Percentiles rank a stretch among this genome's conserved stretches.
These are phyloP conservation scores for Ophiostoma himal-ulmi DNA, from an alignment of 2,329 filamentous ascomycete species.

Conservation along the genomic window DNA sequence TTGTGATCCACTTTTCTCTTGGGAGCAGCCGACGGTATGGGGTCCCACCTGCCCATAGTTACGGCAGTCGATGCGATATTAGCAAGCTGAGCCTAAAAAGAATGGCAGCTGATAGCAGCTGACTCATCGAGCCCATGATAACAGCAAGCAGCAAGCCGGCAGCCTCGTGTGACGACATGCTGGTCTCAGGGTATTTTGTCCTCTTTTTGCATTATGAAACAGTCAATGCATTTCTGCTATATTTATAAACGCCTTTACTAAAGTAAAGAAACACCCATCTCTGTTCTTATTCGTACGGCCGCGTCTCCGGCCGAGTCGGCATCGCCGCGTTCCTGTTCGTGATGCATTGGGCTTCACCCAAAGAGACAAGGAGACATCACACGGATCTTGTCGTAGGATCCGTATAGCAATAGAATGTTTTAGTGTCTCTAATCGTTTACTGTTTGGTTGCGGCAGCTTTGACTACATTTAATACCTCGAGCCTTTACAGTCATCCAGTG, in stretches of 20 bases:
- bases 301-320: neutral
- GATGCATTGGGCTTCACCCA: neutral
- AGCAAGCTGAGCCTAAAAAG: neutral
- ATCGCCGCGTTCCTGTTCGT: conserved; percentile 8
- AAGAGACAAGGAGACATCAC: neutral
- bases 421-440: too few species aligned
- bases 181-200: too few species aligned
- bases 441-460: too few species aligned
- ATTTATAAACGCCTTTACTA: too few species aligned
- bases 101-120: neutral
- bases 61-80: neutral
- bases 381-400: neutral
- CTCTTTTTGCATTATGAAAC: too few species aligned
- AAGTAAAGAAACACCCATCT: too few species aligned
- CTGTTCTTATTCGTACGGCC: neutral
- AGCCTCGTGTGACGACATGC: conserved; percentile 10
- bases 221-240: too few species aligned
- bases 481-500: too few species aligned
- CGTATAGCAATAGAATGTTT: too few species aligned
- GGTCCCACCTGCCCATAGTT: neutral
- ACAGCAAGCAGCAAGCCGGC: neutral
- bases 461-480: too few species aligned
- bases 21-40: neutral
- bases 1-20: neutral
- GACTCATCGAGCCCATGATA: neutral